These are phyloP conservation scores for Stipa capillata DNA, from an alignment of 176 grass and related monocot genomes.

Conservation along the genomic window DNA sequence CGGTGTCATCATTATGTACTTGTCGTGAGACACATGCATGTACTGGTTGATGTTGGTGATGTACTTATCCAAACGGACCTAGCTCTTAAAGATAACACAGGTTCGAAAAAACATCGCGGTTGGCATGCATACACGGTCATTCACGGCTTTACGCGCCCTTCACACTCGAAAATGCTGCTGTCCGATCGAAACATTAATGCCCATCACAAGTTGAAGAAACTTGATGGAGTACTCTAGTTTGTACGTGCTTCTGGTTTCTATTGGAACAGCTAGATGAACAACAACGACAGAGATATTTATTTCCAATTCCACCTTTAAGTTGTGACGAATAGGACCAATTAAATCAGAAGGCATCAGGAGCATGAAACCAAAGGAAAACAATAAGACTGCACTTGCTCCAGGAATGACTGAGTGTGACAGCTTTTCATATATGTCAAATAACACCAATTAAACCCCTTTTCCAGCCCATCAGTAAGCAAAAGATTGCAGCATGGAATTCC, in stretches of 20 bases:
- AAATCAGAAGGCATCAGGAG: not conserved
- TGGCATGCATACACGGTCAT: conserved; percentile 6
- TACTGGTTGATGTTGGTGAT: conserved; percentile 22
- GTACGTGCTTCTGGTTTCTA: conserved; percentile 5
- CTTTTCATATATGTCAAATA: not conserved
- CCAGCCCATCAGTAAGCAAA: not conserved
- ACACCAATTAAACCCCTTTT: not conserved
- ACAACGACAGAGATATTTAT: conserved; percentile 14
- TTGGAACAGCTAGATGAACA: conserved; percentile 7
- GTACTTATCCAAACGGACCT: conserved; percentile 21
- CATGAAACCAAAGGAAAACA: not conserved
- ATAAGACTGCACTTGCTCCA: not conserved
- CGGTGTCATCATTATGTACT: conserved; percentile 38
- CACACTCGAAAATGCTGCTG: conserved; percentile 4
- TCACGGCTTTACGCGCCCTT: conserved; percentile 26
- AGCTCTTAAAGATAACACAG: not conserved
- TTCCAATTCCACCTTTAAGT: not conserved
- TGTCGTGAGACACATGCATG: conserved; percentile 36
- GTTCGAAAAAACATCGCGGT: conserved; percentile 6
- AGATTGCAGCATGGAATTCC: conserved; percentile 3
- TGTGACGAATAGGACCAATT: not conserved
- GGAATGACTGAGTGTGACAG: not conserved
- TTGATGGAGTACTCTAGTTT: not conserved
- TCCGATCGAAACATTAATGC: conserved; percentile 15
- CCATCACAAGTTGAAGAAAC: conserved; percentile 17